phyloP scores from a whole-genome alignment of 2,329 filamentous ascomycete species.

The Cephalotrichum gorgonifer region DNA sequence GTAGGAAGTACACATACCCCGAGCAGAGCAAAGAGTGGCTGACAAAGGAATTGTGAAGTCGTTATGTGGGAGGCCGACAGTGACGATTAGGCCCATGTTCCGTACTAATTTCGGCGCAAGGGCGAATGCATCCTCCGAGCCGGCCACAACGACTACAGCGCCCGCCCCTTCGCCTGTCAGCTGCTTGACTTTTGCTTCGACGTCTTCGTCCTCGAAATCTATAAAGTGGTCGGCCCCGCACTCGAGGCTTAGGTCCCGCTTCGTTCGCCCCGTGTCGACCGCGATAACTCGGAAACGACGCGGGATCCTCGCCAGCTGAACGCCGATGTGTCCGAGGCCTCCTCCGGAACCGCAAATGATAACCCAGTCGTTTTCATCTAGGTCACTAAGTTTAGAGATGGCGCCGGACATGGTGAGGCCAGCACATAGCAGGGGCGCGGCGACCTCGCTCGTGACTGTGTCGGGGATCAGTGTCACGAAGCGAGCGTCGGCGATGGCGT shows the following conservation, averaged over 20 bases:
- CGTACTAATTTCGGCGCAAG: constrained; percentile 13
- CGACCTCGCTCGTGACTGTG: constrained; percentile 10
- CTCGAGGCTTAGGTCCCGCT: constrained; percentile 11
- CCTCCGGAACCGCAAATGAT: constrained; percentile 20
- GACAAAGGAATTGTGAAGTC: constrained; percentile 17
- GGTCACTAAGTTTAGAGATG: constrained; percentile 8
- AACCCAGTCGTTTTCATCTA: constrained; percentile 15
- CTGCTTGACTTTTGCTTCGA: constrained; percentile 12
- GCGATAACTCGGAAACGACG: constrained; percentile 15
- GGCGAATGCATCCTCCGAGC: constrained; percentile 13
- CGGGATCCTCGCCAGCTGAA: constrained; percentile 17
- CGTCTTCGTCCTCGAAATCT: constrained; percentile 14
- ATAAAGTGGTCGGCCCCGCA: constrained; percentile 17
- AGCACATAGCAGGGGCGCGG: constrained; percentile 19
- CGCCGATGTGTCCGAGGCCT: constrained; percentile 20
- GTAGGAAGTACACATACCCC: neutral
- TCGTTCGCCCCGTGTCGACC: constrained; percentile 14
- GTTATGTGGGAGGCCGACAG: constrained; percentile 15
- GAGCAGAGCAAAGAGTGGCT: constrained; percentile 12
- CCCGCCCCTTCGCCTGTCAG: constrained; percentile 17
- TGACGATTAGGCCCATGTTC: constrained; percentile 15
- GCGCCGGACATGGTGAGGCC: constrained; percentile 21
- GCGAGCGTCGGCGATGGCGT: constrained; percentile 16
- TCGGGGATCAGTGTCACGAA: constrained; percentile 17
- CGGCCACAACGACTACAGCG: constrained; percentile 16